phyloP scores from a whole-genome alignment of 805 yeast species.

The Kurtzmaniella cleridarum region DNA sequence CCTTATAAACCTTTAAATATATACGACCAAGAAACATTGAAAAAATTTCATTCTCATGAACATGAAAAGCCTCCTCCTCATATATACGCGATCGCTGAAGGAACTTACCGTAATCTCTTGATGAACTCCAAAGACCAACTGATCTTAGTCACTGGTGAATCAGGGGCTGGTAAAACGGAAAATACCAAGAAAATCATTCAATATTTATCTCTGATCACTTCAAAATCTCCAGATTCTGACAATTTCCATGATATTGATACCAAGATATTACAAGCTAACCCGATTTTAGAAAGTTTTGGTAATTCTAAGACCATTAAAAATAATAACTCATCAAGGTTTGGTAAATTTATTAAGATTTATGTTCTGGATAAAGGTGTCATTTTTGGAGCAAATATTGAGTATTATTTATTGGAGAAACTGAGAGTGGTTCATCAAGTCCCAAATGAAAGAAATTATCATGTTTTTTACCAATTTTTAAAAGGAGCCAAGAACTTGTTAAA shows the following conservation, averaged over 20 bases:
- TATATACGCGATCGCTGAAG: conserved; percentile 79
- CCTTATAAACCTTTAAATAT: conserved; percentile 78
- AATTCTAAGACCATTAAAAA: conserved; percentile 94
- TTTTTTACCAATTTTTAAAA: conserved; percentile 78
- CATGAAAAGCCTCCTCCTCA: conserved; percentile 61
- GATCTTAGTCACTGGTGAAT: conserved; percentile 95
- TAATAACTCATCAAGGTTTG: conserved; percentile 93
- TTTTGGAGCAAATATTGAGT: conserved; percentile 87
- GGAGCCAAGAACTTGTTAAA: conserved; percentile 52
- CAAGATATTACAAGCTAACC: conserved; percentile 89
- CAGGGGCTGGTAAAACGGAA: conserved; percentile 99
- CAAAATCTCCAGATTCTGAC: conserved; percentile 7
- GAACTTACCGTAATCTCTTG: conserved; percentile 72
- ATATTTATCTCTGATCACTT: conserved; percentile 74
- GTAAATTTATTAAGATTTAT: conserved; percentile 88
- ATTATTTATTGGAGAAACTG: conserved; percentile 91
- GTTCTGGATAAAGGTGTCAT: conserved; percentile 61
- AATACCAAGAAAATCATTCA: conserved; percentile 93
- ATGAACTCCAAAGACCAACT: conserved; percentile 74
- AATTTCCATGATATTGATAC: conserved; percentile 57
- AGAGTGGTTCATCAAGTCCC: conserved; percentile 75
- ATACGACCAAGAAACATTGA: conserved; percentile 56
- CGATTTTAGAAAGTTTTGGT: conserved; percentile 93
- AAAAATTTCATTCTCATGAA: conserved; percentile 43
- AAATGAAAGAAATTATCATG: conserved; percentile 86